A percentile compares a stretch with the other conserved stretches of the same genome.
Evolutionary conservation across 208 protist genomes (phyloP).

Genomic region (Sergeia podlipaevii): DNA sequence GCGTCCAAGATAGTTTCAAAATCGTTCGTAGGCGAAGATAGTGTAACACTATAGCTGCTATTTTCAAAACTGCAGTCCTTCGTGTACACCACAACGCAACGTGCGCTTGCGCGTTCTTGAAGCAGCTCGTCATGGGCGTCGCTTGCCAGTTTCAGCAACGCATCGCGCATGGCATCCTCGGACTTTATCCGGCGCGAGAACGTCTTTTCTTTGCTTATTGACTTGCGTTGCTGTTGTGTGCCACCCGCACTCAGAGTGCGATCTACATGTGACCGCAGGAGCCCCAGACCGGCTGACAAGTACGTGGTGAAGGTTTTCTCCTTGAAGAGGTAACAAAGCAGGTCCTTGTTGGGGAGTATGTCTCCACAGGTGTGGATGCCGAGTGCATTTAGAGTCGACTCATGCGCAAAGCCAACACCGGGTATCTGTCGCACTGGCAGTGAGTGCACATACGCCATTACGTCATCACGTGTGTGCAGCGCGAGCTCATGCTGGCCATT

Average conservation of each 20-base stretch:
- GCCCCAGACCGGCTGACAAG: slow-evolving; percentile 47
- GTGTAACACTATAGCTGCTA: slow-evolving; percentile 15
- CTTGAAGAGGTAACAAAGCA: slow-evolving; percentile 49
- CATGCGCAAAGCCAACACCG: slow-evolving; percentile 47
- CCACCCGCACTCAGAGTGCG: slow-evolving; percentile 15
- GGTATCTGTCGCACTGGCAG: slow-evolving; percentile 50
- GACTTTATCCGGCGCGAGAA: slow-evolving; percentile 16
- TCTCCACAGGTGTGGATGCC: slow-evolving; percentile 45
- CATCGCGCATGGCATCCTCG: slow-evolving; percentile 11
- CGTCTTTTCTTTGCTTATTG: slow-evolving; percentile 41
- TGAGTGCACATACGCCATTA: slow-evolving; percentile 35
- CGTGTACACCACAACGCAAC: slow-evolving; percentile 22
- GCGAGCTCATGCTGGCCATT: slow-evolving; percentile 78
- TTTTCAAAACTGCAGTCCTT: slow-evolving; percentile 26
- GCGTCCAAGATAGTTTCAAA: slow-evolving; percentile 13
- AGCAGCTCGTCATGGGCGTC: slow-evolving; percentile 26
- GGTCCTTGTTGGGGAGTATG: slow-evolving; percentile 23
- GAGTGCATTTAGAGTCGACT: slow-evolving; percentile 34
- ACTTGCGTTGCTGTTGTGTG: slow-evolving; percentile 18
- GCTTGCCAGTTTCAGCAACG: slow-evolving; percentile 10
- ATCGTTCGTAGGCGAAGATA: slow-evolving; percentile 25
- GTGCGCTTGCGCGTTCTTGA: slow-evolving; percentile 13
- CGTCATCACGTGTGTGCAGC: slow-evolving; percentile 36
- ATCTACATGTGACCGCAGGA: slow-evolving; percentile 43
- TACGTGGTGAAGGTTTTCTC: slow-evolving; percentile 51